Evolutionary conservation across 495 filamentous ascomycete genomes (phyloP).

Genomic region (Penicillium diatomitis): DNA sequence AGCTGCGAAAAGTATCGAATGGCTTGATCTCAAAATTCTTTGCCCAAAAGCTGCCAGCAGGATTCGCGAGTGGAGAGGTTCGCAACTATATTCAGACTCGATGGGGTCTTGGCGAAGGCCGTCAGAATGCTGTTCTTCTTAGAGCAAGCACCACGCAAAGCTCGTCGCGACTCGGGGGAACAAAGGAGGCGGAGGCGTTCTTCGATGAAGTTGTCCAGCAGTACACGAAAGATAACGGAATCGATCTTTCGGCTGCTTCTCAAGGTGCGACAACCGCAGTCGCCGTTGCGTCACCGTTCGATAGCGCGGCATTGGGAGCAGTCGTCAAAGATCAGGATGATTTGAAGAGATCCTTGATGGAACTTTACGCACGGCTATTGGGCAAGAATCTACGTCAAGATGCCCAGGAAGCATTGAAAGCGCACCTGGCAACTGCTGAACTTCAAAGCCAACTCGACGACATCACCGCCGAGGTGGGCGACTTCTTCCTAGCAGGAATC

Average conservation of each 20-base stretch:
- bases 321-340: constrained; percentile 90
- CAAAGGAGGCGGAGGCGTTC: constrained; percentile 83
- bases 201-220: constrained; percentile 79
- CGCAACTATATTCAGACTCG: constrained; percentile 89
- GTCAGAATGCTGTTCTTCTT: constrained; percentile 85
- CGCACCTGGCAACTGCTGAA: constrained; percentile 40
- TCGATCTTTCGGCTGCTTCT: constrained; percentile 65
- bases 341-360: constrained; percentile 93
- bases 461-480: constrained; percentile 82
- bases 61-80: constrained; percentile 92
- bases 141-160: constrained; percentile 90
- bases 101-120: constrained; percentile 78
- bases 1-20: constrained; percentile 94
- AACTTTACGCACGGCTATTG: constrained; percentile 86
- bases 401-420: constrained; percentile 73
- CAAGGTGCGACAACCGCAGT: constrained; percentile 47
- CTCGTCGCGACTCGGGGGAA: constrained; percentile 71
- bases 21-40: neutral
- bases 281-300: constrained; percentile 91
- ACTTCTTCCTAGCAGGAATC: constrained; percentile 89
- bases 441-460: neutral
- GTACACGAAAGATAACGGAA: constrained; percentile 75
- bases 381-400: constrained; percentile 92
- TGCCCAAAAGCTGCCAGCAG: constrained; percentile 80
- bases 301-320: constrained; percentile 91